Base-by-base conservation (phyloP, 2,329 filamentous ascomycete genomes). In the Coniochaeta prunicola region DNA sequence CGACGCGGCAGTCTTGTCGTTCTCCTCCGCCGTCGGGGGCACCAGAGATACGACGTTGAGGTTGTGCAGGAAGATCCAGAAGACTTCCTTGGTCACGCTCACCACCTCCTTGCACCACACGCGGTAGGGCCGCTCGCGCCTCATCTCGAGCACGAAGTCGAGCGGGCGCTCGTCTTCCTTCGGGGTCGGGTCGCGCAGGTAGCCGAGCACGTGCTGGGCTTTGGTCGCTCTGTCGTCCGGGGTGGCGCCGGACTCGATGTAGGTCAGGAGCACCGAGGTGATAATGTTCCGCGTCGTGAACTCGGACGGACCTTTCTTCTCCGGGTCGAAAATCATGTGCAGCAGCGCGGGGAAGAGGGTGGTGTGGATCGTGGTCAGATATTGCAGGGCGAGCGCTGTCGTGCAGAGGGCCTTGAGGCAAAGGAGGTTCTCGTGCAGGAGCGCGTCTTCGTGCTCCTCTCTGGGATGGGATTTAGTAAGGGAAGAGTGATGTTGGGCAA, bases 41-140 rank as follows among this genome's bases (percentile, higher is more conserved):
- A 50, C 45, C 34, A 90, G 73, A 24, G 91, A 82, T 38, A 97
- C 83, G 53, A 97, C 87, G 67, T 97, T 97, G 59, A 96, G 80
- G 65, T 96, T 90, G 73, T 97, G 93, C 58, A 97, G 80, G 76
- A 97, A 99, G 70, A 97, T 97, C 93, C 93, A 99, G 71, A 99
- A 99, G 30, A 97, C 93, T 72, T 99, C 93, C 73, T 97, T 97
- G 45, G 92, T 96, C 54, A 97, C 93, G 66, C 90, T 92, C 60
- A 88, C 87, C 19, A 93, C 86, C 74, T 99, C 94, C 72, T 92
- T 94, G 74, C 88, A 91, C 93, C 93, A 99, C 2, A 96, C 84
- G 34, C 91, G 89, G 72, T 97, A 99, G 0, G 93, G 93, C 0
- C 93, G 84, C 56, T 91, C 85, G 36, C 88, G 86, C 65, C 90